A percentile compares a stretch with the other conserved stretches of the same genome.
These are phyloP conservation scores for Ustilago tritici DNA, from an alignment of 1,284 basidiomycete genomes.

Conservation along the genomic window DNA sequence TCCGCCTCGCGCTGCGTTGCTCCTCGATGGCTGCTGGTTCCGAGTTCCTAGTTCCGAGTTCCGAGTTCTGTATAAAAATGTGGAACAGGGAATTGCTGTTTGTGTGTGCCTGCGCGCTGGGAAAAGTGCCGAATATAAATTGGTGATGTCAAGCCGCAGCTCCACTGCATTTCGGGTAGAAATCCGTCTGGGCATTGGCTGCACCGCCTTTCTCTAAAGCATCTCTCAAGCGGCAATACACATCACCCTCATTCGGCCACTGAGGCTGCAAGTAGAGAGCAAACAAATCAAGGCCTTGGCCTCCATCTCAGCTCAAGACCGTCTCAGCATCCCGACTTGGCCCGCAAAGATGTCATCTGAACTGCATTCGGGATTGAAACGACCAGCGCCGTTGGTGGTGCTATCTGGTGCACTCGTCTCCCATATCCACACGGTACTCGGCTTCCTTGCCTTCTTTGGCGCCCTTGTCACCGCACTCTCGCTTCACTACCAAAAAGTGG, in stretches of 20 bases:
- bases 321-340: neutral
- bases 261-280: too few relatives aligned
- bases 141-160: neutral
- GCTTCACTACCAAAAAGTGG: slow-evolving; percentile 86
- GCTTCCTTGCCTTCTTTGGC: slow-evolving; percentile 77
- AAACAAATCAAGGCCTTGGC: neutral
- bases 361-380: slow-evolving; percentile 19
- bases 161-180: neutral
- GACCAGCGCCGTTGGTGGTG: slow-evolving; percentile 48
- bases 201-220: neutral
- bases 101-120: slow-evolving; percentile 19
- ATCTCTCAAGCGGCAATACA: neutral
- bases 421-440: slow-evolving; percentile 77
- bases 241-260: neutral
- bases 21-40: neutral
- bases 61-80: slow-evolving; percentile 1
- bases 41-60: neutral
- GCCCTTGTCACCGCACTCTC: slow-evolving; percentile 79
- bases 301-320: neutral
- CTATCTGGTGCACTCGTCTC: slow-evolving; percentile 64
- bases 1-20: neutral
- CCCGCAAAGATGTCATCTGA: slow-evolving; percentile 38
- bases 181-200: neutral
- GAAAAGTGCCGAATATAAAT: neutral
- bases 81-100: slow-evolving; percentile 1